Conservation (phyloP, 1,284 basidiomycete species). For the Ustilago hordei region DNA sequence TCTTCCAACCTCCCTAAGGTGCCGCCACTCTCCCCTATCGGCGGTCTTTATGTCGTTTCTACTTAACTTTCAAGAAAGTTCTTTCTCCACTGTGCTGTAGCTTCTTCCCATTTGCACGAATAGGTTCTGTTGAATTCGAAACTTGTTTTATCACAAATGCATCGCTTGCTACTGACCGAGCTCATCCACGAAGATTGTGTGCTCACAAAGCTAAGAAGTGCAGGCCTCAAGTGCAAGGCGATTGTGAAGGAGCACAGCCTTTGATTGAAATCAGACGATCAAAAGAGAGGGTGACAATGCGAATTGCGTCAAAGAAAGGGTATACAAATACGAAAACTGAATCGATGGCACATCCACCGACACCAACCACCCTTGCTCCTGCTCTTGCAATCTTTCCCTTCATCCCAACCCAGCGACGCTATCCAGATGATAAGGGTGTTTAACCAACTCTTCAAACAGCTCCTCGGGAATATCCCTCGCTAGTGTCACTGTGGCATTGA, state of each 20-base stretch:
- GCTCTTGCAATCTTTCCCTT: no score
- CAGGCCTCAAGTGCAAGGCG: no score
- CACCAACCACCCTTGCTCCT: no score
- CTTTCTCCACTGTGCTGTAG: constrained; percentile 32
- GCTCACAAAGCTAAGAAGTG: no score
- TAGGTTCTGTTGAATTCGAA: constrained; percentile 17
- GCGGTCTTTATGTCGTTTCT: constrained; percentile 1
- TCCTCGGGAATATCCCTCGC: constrained; percentile 86
- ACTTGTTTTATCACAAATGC: constrained; percentile 14
- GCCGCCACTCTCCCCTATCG: constrained; percentile 3
- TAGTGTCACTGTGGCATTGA: constrained; percentile 90
- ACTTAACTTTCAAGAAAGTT: constrained; percentile 11
- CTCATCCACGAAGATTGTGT: no score
- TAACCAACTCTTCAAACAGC: constrained; percentile 56
- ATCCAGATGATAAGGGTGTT: constrained; percentile 51
- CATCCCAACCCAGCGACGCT: constrained; percentile 25
- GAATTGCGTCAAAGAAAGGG: neutral
- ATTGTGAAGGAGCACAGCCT: no score
- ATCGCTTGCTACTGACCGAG: no score
- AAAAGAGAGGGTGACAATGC: neutral
- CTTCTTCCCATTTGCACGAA: constrained; percentile 39
- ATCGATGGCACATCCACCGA: neutral
- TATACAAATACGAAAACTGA: neutral
- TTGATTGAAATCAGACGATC: neutral
- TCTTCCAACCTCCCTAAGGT: constrained; percentile 2